Base-by-base conservation (phyloP, 331 rosid genomes). In the Erythrophleum ivorense region DNA sequence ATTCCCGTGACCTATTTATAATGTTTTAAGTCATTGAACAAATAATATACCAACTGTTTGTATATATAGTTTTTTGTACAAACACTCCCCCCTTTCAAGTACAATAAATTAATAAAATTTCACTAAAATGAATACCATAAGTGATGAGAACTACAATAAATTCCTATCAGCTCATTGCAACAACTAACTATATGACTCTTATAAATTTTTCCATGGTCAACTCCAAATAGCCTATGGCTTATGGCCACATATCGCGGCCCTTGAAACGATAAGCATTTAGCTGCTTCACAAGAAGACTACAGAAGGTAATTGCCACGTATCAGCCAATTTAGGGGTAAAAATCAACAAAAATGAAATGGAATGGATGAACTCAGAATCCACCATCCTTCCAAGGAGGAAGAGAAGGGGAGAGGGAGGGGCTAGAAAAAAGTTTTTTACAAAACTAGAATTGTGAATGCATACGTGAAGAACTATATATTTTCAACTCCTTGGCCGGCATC, bases 401-500 rank as follows among this genome's bases (percentile, higher is more conserved):
- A 57, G 73, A 64, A 48, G 50, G 45, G 60, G 7, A 18, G 57
- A 53, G 2, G 16, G 75, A n/a, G 24, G 13, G 36, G 77, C 3
- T 38, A 38, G 5, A 38, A 50, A 69, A 21, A 41, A 46, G 53
- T 64, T 19, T 58, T 40, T 38, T 19, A 55, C 54, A 31, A 75
- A 78, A 82, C 82, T 53, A 15, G 6, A 16, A 24, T 58, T 21
- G 15, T 10, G 68, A 3, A 67, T 46, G 55, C 16, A 11, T 29
- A 55, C 36, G 55, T 34, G 40, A 7, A 55, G 29, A 31, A 24
- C 67, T 75, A 75, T 5, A 77, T 18, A 77, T 78, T 81, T 79
- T 9, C 78, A 80, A 49, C 54, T 62, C 71, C 86, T 66, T 84
- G 94, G 84, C 57, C 67, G 54, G 69, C 77, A 77, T 83, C 77